phyloP scores from a whole-genome alignment of 352 stramenopile genomes.

The Pythium rhizo-oryzae region DNA sequence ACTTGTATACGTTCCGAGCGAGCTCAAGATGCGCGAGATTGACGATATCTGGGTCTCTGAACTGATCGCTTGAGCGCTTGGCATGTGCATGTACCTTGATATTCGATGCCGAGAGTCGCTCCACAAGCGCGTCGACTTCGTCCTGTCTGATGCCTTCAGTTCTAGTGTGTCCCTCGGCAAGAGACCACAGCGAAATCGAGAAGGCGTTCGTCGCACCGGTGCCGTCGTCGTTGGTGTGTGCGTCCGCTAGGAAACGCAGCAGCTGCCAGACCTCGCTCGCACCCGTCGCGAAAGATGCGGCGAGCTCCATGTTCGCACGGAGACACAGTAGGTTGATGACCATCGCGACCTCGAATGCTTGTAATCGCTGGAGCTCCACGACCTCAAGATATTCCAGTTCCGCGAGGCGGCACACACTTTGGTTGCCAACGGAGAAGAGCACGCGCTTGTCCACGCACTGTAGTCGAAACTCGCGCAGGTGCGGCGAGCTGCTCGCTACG shows the following conservation, averaged over 20 bases:
- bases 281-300: conserved; percentile 1
- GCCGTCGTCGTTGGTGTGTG: background rate
- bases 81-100: background rate
- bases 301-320: background rate
- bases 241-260: background rate
- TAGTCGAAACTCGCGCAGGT: conserved; percentile 14
- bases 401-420: background rate
- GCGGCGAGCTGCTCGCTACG: background rate
- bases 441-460: conserved; percentile 14
- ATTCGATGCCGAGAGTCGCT: background rate
- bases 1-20: background rate
- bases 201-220: background rate
- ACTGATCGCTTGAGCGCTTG: background rate
- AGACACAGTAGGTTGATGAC: background rate
- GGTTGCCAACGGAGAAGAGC: conserved; percentile 1
- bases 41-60: background rate
- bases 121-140: background rate
- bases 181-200: background rate
- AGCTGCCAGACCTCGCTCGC: background rate
- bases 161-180: background rate
- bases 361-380: conserved; percentile 13
- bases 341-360: background rate
- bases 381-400: conserved; percentile 6
- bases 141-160: background rate
- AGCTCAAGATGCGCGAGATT: conserved; percentile 1